phyloP scores from a whole-genome alignment of 2,329 filamentous ascomycete genomes.

The Hypoxylon sp. region DNA sequence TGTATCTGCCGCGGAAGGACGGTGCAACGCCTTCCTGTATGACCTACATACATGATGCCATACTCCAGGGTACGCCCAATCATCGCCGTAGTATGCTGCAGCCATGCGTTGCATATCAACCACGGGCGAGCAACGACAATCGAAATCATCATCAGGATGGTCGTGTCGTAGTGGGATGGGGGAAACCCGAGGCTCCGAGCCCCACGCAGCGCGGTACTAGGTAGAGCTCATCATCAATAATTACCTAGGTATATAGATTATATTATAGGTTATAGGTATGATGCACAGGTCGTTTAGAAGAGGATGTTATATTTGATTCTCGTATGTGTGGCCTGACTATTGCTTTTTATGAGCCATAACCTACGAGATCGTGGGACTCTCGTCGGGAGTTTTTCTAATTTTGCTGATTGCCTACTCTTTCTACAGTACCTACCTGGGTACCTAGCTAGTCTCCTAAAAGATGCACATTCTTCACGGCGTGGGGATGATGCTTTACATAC shows the following conservation, averaged over 20 bases:
- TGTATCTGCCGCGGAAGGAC: constrained; percentile 43
- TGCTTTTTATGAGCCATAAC: constrained; percentile 15
- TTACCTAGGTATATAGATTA: constrained; percentile 12
- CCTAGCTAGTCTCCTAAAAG: constrained; percentile 19
- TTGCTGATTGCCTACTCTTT: constrained; percentile 21
- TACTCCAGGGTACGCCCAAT: constrained; percentile 39
- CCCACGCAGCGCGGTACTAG: constrained; percentile 29
- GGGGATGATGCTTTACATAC: constrained; percentile 45
- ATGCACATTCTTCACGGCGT: constrained; percentile 35
- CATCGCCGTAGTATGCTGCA: constrained; percentile 32
- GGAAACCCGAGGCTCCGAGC: constrained; percentile 40
- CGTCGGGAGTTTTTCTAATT: constrained; percentile 14
- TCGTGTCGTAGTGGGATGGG: constrained; percentile 40
- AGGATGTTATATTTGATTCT: constrained; percentile 16
- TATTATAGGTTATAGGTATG: constrained; percentile 15
- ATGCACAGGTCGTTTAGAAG: neutral
- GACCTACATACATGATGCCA: constrained; percentile 48
- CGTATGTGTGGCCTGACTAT: constrained; percentile 12
- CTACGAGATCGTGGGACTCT: constrained; percentile 28
- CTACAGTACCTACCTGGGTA: no score
- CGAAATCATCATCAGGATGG: constrained; percentile 26
- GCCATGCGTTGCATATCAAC: constrained; percentile 40
- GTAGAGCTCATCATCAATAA: constrained; percentile 16
- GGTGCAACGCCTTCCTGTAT: constrained; percentile 45
- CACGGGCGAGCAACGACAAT: constrained; percentile 38